A percentile compares a stretch with the other conserved stretches of the same genome.
Conservation (phyloP, 805 yeast genomes). For the Candida qinlingensis region DNA sequence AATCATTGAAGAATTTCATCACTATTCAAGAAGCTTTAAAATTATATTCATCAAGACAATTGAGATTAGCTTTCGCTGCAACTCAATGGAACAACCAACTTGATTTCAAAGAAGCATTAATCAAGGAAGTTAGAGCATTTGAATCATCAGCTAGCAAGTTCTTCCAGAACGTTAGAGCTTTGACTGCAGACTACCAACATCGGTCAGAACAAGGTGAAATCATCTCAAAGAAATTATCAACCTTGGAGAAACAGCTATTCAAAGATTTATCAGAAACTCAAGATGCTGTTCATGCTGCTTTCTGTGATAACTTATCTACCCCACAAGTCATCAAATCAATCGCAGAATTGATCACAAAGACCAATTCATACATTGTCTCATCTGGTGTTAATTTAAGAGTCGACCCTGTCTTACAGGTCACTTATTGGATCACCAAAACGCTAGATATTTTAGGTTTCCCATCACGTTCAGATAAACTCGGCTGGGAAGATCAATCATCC, state of each 20-base stretch:
- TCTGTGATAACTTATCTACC: conserved; percentile 84
- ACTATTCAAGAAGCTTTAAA: conserved; percentile 86
- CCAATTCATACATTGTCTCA: conserved; percentile 69
- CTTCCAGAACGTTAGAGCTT: conserved; percentile 82
- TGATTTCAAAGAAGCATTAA: conserved; percentile 81
- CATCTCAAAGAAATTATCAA: conserved; percentile 57
- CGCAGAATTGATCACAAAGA: conserved; percentile 59
- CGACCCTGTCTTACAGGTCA: conserved; percentile 61
- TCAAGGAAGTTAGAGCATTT: conserved; percentile 68
- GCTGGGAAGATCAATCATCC: conserved; percentile 57
- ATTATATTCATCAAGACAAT: conserved; percentile 69
- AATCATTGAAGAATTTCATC: conserved; percentile 89
- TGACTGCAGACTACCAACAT: conserved; percentile 59
- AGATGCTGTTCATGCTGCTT: conserved; percentile 61
- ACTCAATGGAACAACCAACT: conserved; percentile 90
- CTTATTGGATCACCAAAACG: conserved; percentile 66
- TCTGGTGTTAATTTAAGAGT: conserved; percentile 47
- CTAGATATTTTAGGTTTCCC: conserved; percentile 73
- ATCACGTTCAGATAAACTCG: conserved; percentile 61
- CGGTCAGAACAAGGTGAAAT: conserved; percentile 40
- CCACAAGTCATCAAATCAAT: conserved; percentile 66
- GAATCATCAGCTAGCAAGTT: conserved; percentile 77
- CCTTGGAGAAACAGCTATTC: conserved; percentile 50
- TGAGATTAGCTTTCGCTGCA: conserved; percentile 85
- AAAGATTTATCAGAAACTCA: conserved; percentile 47